Conservation (phyloP, 345 rosid species). For the Arabis alpina region DNA sequence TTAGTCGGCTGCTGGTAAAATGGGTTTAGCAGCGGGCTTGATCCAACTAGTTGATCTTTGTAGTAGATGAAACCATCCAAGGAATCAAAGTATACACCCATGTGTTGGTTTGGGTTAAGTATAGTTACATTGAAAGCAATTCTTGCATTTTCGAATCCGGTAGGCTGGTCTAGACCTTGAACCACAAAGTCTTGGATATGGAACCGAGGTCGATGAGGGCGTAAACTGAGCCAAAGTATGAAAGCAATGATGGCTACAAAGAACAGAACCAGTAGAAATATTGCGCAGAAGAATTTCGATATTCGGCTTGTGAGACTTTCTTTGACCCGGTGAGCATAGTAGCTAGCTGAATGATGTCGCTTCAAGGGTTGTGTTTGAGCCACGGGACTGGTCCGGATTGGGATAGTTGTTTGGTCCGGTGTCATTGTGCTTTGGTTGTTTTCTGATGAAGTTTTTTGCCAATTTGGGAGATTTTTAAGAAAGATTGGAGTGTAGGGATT, state of each 20-base stretch:
- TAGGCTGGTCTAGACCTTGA: conserved; percentile 56
- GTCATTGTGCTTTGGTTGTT: conserved; percentile 26
- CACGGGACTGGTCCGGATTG: conserved; percentile 31
- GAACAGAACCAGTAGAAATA: conserved; percentile 57
- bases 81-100: conserved; percentile 62
- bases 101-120: conserved; percentile 71
- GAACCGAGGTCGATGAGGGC: conserved; percentile 87
- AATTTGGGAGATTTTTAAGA: conserved; percentile 18
- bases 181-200: conserved; percentile 55
- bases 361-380: conserved; percentile 27
- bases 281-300: conserved; percentile 64
- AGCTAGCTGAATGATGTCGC: conserved; percentile 54
- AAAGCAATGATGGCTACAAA: conserved; percentile 57
- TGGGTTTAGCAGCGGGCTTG: conserved; percentile 47
- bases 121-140: conserved; percentile 66
- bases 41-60: conserved; percentile 62
- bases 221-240: conserved; percentile 78
- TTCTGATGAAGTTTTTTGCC: background rate
- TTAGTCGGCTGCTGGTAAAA: conserved; percentile 76
- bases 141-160: conserved; percentile 61
- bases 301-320: conserved; percentile 71
- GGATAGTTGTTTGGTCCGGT: conserved; percentile 35
- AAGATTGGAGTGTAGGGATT: conserved; percentile 10
- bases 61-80: conserved; percentile 63
- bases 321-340: conserved; percentile 64